phyloP scores from a whole-genome alignment of 1,284 basidiomycete species.

The Chalciporus sp. region DNA sequence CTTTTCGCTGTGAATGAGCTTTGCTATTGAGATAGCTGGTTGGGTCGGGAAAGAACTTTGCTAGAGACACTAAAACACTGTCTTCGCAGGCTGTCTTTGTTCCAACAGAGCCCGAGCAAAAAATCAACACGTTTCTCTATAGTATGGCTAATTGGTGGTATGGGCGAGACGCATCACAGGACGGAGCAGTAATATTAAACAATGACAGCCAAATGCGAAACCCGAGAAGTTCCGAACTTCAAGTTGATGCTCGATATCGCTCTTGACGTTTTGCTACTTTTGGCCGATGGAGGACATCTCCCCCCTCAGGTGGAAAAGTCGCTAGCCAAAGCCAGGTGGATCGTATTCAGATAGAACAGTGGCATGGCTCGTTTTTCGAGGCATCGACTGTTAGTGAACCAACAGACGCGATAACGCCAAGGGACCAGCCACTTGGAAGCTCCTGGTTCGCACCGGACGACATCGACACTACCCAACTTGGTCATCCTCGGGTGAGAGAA shows the following conservation, averaged over 20 bases:
- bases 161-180: no score
- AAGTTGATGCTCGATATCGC: no score
- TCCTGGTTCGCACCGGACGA: constrained; percentile 7
- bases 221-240: no score
- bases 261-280: background rate
- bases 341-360: background rate
- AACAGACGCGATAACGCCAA: constrained; percentile 44
- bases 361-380: constrained; percentile 21
- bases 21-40: background rate
- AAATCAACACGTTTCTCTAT: no score
- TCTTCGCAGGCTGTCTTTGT: no score
- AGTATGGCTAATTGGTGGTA: no score
- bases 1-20: background rate
- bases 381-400: constrained; percentile 47
- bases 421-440: constrained; percentile 1
- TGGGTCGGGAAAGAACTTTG: no score
- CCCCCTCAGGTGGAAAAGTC: background rate
- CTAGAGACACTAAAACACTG: background rate
- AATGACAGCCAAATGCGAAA: no score
- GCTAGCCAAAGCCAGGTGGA: no score
- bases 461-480: constrained; percentile 27
- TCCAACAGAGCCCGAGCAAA: no score
- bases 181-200: no score
- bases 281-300: background rate
- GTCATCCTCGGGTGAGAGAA: background rate